Percentiles rank a stretch among this genome's conserved stretches.
Conservation (phyloP, 805 yeast genomes). For the Metschnikowia chrysomelidarum region DNA sequence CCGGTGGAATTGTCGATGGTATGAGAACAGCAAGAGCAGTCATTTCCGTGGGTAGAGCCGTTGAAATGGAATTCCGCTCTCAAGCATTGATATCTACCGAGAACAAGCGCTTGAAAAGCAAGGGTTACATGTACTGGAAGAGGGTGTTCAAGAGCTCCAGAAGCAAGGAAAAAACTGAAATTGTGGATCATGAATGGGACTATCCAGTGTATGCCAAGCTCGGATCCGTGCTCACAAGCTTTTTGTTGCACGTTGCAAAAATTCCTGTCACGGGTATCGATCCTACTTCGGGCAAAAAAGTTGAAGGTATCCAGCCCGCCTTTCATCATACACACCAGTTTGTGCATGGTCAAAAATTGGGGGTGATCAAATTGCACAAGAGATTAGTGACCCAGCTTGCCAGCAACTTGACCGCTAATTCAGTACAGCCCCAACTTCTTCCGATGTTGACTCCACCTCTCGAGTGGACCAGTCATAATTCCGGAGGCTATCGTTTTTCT, state of each 20-base stretch:
- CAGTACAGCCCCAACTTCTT: slow-evolving; percentile 78
- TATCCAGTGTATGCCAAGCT: slow-evolving; percentile 51
- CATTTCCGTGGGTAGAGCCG: slow-evolving; percentile 74
- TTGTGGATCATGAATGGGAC: slow-evolving; percentile 23
- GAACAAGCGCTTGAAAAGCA: slow-evolving; percentile 45
- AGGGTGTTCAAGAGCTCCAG: slow-evolving; percentile 35
- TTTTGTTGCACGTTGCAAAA: slow-evolving; percentile 77
- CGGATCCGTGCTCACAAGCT: slow-evolving; percentile 76
- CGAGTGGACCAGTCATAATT: slow-evolving; percentile 78
- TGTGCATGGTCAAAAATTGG: slow-evolving; percentile 72
- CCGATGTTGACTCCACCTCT: slow-evolving; percentile 94
- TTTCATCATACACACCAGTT: slow-evolving; percentile 86
- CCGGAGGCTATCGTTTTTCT: slow-evolving; percentile 80
- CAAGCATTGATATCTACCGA: slow-evolving; percentile 61
- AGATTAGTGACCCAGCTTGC: slow-evolving; percentile 64
- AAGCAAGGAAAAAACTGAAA: slow-evolving; percentile 6
- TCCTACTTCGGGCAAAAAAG: slow-evolving; percentile 67
- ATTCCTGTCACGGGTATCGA: slow-evolving; percentile 77
- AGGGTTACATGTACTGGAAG: slow-evolving; percentile 49
- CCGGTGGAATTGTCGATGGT: slow-evolving; percentile 76
- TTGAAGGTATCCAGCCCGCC: slow-evolving; percentile 83
- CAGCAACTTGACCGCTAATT: slow-evolving; percentile 59
- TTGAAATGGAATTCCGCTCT: slow-evolving; percentile 80
- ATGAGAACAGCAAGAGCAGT: slow-evolving; percentile 83
- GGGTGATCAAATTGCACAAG: slow-evolving; percentile 76